phyloP scores from a whole-genome alignment of 768 basidiomycete genomes.

The Mycena rebaudengoi region DNA sequence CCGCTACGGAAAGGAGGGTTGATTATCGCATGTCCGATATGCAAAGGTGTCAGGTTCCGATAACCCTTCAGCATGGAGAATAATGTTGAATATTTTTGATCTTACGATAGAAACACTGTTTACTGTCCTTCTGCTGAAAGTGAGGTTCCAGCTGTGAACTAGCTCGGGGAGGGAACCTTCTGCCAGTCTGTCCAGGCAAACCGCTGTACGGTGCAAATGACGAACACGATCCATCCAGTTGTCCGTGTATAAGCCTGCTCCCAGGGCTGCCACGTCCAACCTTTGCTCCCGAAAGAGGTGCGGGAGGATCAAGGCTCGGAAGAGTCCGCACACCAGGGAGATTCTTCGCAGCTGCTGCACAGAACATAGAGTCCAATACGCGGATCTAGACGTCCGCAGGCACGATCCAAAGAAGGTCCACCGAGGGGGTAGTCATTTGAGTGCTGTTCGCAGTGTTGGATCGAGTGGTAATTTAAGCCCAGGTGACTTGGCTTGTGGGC shows the following conservation, averaged over 20 bases:
- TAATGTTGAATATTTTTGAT: neutral
- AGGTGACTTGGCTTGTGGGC: too few relatives aligned
- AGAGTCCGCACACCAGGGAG: neutral
- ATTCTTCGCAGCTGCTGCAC: neutral
- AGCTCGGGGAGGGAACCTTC: neutral
- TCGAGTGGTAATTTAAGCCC: too few relatives aligned
- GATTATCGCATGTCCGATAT: neutral
- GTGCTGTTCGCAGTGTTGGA: too few relatives aligned
- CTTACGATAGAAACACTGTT: neutral
- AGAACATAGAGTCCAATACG: neutral
- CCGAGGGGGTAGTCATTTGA: too few relatives aligned
- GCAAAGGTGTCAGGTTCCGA: neutral
- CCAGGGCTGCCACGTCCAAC: neutral
- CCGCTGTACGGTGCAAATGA: neutral
- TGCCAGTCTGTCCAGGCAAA: neutral
- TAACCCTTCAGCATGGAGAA: neutral
- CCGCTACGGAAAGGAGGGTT: neutral
- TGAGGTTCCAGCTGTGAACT: neutral
- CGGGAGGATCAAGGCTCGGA: neutral
- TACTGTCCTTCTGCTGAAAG: neutral
- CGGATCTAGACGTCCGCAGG: neutral
- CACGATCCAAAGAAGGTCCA: neutral
- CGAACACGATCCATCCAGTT: conserved; percentile 9
- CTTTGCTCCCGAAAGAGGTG: neutral
- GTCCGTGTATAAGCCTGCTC: neutral